Conservation (phyloP, 164 flowering plant species). For the Nelumbo lutea region DNA sequence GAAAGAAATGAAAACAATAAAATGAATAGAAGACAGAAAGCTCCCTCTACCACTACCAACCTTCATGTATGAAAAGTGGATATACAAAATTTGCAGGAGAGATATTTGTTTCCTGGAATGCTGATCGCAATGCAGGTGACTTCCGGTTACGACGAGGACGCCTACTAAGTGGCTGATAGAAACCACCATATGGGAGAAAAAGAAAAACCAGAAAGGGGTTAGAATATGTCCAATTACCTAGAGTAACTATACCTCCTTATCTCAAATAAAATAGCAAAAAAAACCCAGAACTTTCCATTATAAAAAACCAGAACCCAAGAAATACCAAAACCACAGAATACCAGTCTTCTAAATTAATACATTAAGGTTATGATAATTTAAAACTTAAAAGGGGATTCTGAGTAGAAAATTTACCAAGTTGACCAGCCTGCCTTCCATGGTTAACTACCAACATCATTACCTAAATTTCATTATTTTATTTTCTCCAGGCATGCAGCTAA, state of each 20-base stretch:
- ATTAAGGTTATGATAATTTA: neutral
- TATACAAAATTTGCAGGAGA: constrained; percentile 88
- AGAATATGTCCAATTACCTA: neutral
- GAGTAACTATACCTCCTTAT: neutral
- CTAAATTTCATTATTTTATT: no score
- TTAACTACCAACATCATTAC: no score
- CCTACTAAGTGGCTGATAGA: constrained; percentile 30
- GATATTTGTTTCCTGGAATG: constrained; percentile 87
- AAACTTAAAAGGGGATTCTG: no score
- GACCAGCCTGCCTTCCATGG: no score
- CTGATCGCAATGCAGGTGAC: constrained; percentile 64
- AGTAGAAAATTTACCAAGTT: no score
- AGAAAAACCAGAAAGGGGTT: neutral
- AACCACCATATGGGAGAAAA: neutral
- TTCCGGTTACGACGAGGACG: constrained; percentile 87
- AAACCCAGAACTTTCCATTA: neutral
- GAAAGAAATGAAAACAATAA: neutral
- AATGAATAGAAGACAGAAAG: neutral
- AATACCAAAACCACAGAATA: neutral
- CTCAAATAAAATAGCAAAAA: neutral
- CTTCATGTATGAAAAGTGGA: constrained; percentile 97
- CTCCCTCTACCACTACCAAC: constrained; percentile 31
- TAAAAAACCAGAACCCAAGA: neutral
- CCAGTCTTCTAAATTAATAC: neutral
- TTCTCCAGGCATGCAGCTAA: no score